Evolutionary conservation across 257 asterid genomes (phyloP), one percentile per base, ranked within the genome.

Genomic region (Leonotis leonurus): DNA sequence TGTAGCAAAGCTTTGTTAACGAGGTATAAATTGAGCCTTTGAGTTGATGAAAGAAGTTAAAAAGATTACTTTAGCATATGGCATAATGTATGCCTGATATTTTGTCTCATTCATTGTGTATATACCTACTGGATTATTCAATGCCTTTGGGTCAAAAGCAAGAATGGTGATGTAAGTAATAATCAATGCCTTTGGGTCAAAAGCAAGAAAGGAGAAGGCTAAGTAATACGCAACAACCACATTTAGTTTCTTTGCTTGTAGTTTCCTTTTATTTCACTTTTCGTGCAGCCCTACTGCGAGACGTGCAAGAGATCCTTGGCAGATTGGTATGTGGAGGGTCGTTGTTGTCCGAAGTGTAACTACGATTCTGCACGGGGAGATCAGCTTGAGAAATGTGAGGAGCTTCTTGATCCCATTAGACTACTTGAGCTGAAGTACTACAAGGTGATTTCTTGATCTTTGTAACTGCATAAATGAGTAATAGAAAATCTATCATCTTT

Each of bases 321-420:
- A 13, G 98, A 91, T 77, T 78, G 98, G 30, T 85, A 82, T 56
- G 85, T 86, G 65, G 95, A 91, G 77, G 98, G 98, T 56, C 70
- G 0, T 60, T n/a, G n/a, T n/a, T 91, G 98, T 74, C 98, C 98
- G 1, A 79, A 17, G 87, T 91, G 96, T 69, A 76, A 80, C 71
- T 82, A 88, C 53, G 92, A 79, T 65, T 82, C 98, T 66, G 96
- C 98, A 6, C 84, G 98, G 52, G 98, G 98, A 26, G 96, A 91
- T 76, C 98, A 91, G 78, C 88, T 96, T 59, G 98, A 88, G 56
- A 86, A 80, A 50, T 91, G 98, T 41, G 85, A 85, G 67, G 82
- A 91, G 81, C 93, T 88, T 59, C 73, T 91, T 56, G 84, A 88
- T 75, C 92, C 98, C 48, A 84, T 92, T 16, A 95, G 86, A 60